Conservation (phyloP, 1,284 basidiomycete species). For the Marasmius sp. region DNA sequence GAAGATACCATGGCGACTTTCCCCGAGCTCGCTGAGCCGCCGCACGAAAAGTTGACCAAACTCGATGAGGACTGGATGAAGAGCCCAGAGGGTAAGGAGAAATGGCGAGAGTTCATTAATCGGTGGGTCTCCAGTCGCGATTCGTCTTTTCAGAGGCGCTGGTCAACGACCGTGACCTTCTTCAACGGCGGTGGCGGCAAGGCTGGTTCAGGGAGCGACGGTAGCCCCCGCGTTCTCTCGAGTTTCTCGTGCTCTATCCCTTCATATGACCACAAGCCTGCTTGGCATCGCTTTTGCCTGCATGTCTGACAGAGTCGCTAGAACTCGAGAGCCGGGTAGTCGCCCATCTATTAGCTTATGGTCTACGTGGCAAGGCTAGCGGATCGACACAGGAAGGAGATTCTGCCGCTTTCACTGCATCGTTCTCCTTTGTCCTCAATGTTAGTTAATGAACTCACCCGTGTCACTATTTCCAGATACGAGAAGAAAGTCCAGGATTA, state of each 20-base stretch:
- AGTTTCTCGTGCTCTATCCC: too few relatives aligned
- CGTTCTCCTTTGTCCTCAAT: neutral
- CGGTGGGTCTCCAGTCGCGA: slow-evolving; percentile 51
- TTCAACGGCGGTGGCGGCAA: too few relatives aligned
- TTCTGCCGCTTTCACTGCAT: neutral
- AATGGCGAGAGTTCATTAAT: slow-evolving; percentile 91
- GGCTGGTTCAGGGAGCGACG: too few relatives aligned
- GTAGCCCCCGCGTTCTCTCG: too few relatives aligned
- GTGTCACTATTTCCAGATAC: slow-evolving; percentile 51
- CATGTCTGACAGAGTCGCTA: too few relatives aligned
- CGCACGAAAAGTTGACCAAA: slow-evolving; percentile 67
- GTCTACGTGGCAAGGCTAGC: too few relatives aligned
- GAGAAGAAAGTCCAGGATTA: slow-evolving; percentile 89
- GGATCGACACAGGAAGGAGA: too few relatives aligned
- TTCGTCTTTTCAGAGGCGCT: neutral
- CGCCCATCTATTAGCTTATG: too few relatives aligned
- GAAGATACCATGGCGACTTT: slow-evolving; percentile 77
- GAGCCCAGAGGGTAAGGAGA: slow-evolving; percentile 84
- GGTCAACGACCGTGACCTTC: neutral
- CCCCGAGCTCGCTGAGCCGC: slow-evolving; percentile 75
- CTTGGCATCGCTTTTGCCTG: too few relatives aligned
- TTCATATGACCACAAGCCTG: too few relatives aligned
- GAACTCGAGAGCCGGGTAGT: too few relatives aligned
- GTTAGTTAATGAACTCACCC: neutral
- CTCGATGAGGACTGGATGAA: slow-evolving; percentile 97